Evolutionary conservation across 2,329 filamentous ascomycete genomes (phyloP), one percentile per base, ranked within the genome.

Genomic region (Ramularia endophylla): DNA sequence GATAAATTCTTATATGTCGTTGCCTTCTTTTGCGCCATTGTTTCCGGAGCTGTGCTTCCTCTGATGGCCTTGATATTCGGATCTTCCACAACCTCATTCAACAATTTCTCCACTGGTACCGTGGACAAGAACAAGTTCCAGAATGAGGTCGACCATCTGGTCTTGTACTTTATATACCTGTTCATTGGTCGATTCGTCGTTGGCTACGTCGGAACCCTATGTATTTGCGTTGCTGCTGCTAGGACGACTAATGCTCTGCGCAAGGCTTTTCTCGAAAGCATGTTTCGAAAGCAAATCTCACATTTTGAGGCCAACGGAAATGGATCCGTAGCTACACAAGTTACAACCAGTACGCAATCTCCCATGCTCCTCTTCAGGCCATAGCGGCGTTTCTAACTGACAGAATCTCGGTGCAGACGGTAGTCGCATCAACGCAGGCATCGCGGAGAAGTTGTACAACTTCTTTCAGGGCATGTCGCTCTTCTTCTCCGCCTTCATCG

Each of bases 111-210:
- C 9, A 42, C 44, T 9, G 53, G 54, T 11, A 27, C 18, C 8
- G 32, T 25, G 11, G 32, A 25, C 16, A 31, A 43, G 9, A 29
- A 50, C n/a, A 32, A 48, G 11, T 58, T 57, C 40, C 49, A 42
- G 13, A 34, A 25, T 28, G 30, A 38, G n/a, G 47, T 58, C 35
- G 50, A 58, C 36, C 31, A 43, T 11, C 52, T 57, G 44, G 79
- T 75, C 1, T 65, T 88, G 0, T 85, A 81, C 60, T 79, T 87
- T 54, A 74, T 87, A 40, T 78, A 78, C 41, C 68, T 88, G 5
- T 88, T 87, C 59, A 62, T 87, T 29, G 82, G 67, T 11, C 78
- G 81, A 36, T 81, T 85, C 50, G 56, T 66, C 15, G 65, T 85
- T 28, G 77, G 74, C 46, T 87, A 85, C 48, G 65, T 81, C 44